Evolutionary conservation across 495 filamentous ascomycete genomes (phyloP).

Genomic region (Pseudevernia furfuracea): DNA sequence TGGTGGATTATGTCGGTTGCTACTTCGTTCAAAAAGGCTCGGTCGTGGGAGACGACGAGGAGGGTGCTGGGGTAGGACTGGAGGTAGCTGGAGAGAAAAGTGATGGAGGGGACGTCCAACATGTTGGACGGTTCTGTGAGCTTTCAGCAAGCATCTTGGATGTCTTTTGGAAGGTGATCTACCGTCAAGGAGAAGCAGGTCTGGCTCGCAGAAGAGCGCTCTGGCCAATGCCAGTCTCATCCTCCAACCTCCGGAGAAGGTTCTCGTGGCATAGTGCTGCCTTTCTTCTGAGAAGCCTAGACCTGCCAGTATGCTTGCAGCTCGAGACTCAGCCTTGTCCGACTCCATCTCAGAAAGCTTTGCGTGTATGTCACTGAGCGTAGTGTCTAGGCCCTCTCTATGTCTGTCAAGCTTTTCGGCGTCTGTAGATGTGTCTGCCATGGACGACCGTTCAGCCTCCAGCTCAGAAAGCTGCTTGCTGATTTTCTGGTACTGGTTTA

Average conservation of each 20-base stretch:
- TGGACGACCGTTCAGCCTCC: conserved; percentile 65
- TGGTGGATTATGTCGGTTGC: conserved; percentile 99
- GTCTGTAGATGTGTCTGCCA: conserved; percentile 83
- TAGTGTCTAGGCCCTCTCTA: conserved; percentile 80
- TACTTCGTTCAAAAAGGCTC: conserved; percentile 97
- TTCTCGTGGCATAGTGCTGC: conserved; percentile 89
- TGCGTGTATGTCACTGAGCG: conserved; percentile 78
- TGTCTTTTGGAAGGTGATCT: conserved; percentile 12
- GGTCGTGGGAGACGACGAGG: conserved; percentile 95
- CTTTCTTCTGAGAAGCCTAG: conserved; percentile 92
- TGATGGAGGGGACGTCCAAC: conserved; percentile 99
- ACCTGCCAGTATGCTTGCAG: conserved; percentile 92
- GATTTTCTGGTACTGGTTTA: conserved; percentile 59
- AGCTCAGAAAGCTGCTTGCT: conserved; percentile 66
- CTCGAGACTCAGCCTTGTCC: conserved; percentile 92
- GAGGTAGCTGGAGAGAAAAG: conserved; percentile 95
- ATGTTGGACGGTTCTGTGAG: conserved; percentile 91
- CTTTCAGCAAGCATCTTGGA: conserved; percentile 25
- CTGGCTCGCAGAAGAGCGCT: conserved; percentile 97
- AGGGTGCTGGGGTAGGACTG: conserved; percentile 90
- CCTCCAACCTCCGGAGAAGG: conserved; percentile 98
- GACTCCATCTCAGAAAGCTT: conserved; percentile 99
- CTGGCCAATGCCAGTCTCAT: conserved; percentile 94
- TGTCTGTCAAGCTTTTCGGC: conserved; percentile 76
- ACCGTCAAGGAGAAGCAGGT: conserved; percentile 87